A percentile compares a stretch with the other conserved stretches of the same genome.
Conservation (phyloP, 2,329 filamentous ascomycete species). For the Aspergillus sp. region DNA sequence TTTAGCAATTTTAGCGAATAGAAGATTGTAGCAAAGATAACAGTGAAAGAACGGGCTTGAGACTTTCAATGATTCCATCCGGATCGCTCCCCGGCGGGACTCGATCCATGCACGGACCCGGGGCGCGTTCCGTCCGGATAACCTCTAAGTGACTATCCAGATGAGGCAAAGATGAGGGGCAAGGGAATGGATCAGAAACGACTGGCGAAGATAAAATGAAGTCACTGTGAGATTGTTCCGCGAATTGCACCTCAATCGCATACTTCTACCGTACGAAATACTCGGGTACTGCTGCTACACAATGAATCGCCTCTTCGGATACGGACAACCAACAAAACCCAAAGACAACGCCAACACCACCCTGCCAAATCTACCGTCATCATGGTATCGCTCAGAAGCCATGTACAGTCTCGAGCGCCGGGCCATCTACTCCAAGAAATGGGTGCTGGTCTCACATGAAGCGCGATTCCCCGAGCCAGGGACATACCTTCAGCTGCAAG, state of each 20-base stretch:
- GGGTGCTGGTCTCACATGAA: constrained; percentile 43
- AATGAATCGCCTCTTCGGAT: constrained; percentile 37
- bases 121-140: background rate
- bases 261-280: too few species aligned
- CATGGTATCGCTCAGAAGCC: constrained; percentile 48
- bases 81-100: background rate
- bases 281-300: background rate
- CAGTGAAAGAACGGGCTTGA: background rate
- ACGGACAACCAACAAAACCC: background rate
- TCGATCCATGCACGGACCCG: background rate
- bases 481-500: constrained; percentile 56
- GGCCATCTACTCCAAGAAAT: constrained; percentile 59
- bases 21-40: background rate
- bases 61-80: background rate
- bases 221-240: background rate
- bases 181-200: background rate
- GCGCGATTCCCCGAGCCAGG: constrained; percentile 52
- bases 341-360: constrained; percentile 28
- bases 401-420: constrained; percentile 58
- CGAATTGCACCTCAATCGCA: too few species aligned
- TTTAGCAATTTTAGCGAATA: background rate
- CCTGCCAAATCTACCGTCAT: constrained; percentile 48
- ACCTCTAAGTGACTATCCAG: background rate
- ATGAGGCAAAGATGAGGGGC: background rate
- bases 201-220: background rate